Percentiles rank a stretch among this genome's conserved stretches.
phyloP scores from a whole-genome alignment of 352 stramenopile genomes.

The Globisporangium nodosum region DNA sequence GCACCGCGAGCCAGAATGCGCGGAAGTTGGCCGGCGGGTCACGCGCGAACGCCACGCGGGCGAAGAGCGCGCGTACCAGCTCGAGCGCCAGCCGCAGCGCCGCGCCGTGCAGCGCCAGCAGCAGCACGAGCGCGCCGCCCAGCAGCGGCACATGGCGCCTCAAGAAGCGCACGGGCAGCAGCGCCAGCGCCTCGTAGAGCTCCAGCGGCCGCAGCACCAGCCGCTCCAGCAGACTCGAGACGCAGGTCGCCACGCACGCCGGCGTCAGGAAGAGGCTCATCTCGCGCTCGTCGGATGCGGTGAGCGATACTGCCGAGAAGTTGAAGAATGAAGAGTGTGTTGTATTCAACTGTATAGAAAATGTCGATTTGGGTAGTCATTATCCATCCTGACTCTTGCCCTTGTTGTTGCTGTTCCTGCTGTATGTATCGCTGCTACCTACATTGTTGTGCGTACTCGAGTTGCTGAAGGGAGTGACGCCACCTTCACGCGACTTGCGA shows the following conservation, averaged over 20 bases:
- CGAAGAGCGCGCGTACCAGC: constrained; percentile 55
- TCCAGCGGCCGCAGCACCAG: constrained; percentile 63
- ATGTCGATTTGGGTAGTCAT: no score
- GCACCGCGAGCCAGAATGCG: constrained; percentile 66
- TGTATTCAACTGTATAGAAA: no score
- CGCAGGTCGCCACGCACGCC: neutral
- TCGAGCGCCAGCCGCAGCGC: constrained; percentile 64
- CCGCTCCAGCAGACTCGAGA: constrained; percentile 23
- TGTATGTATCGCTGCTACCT: no score
- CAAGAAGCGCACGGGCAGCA: constrained; percentile 70
- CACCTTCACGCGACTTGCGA: no score
- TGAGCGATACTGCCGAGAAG: no score
- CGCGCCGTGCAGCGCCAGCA: constrained; percentile 73
- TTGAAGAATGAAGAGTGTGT: no score
- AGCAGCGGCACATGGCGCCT: constrained; percentile 68
- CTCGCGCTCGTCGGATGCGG: no score
- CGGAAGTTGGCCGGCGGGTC: constrained; percentile 69
- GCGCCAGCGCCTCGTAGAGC: constrained; percentile 69
- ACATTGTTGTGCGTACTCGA: no score
- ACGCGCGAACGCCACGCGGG: constrained; percentile 55
- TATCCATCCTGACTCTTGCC: no score
- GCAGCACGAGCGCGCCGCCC: constrained; percentile 67
- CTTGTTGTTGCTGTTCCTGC: no score
- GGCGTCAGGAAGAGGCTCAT: neutral
- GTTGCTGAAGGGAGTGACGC: no score